These are phyloP conservation scores for Penicillium waksmanii DNA, from an alignment of 495 filamentous ascomycete species.

Conservation along the genomic window DNA sequence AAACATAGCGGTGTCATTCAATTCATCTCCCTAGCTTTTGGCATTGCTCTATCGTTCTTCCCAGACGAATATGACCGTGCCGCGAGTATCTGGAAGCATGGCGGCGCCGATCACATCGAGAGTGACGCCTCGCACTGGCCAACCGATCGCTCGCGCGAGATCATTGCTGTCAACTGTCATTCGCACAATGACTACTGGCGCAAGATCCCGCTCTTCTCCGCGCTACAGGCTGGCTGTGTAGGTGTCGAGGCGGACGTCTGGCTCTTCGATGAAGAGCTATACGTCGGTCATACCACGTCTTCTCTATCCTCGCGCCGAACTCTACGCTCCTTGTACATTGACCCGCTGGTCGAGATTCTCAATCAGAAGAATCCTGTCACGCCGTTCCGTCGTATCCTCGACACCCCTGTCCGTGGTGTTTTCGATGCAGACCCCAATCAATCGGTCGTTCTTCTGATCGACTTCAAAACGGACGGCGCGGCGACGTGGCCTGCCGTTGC, in stretches of 20 bases:
- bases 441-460: conserved; percentile 68
- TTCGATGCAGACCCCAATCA: conserved; percentile 59
- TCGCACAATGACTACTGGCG: conserved; percentile 95
- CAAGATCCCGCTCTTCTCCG: conserved; percentile 68
- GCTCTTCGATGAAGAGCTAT: conserved; percentile 71
- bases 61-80: conserved; percentile 58
- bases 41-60: conserved; percentile 57
- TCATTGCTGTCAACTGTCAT: conserved; percentile 66
- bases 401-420: conserved; percentile 38
- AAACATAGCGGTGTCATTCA: conserved; percentile 48
- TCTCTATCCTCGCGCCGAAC: conserved; percentile 54
- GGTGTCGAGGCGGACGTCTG: conserved; percentile 88
- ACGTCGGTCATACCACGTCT: conserved; percentile 56
- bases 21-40: conserved; percentile 53
- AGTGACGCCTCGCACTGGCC: conserved; percentile 63
- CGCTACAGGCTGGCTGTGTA: conserved; percentile 66
- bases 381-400: conserved; percentile 29
- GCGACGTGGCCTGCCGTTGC: conserved; percentile 57
- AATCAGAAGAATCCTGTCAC: conserved; percentile 51
- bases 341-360: conserved; percentile 57
- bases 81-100: conserved; percentile 52
- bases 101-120: conserved; percentile 39
- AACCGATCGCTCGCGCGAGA: conserved; percentile 74
- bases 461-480: conserved; percentile 65
- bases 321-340: conserved; percentile 57